Evolutionary conservation across 2,329 filamentous ascomycete genomes (phyloP).

Genomic region (Hirsutella thompsonii): DNA sequence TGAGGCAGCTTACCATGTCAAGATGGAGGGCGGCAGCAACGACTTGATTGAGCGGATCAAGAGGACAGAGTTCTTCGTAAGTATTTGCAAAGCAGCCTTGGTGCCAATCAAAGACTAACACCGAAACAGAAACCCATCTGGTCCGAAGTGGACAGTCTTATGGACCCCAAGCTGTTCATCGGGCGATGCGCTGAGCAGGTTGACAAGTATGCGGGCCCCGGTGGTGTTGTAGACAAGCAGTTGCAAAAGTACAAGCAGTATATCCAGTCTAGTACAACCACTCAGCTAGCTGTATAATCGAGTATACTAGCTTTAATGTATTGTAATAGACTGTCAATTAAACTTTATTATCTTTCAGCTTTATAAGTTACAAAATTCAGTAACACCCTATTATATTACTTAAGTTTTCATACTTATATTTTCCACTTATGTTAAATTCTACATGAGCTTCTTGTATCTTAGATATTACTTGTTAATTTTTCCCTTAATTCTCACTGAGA

Average conservation of each 20-base stretch:
- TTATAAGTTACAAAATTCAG: too few relatives aligned
- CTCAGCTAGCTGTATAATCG: conserved; percentile 2
- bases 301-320: too few relatives aligned
- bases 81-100: background rate
- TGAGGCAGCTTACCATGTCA: conserved; percentile 53
- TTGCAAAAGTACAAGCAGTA: conserved; percentile 23
- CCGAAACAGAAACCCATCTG: conserved; percentile 41
- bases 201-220: conserved; percentile 28
- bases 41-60: conserved; percentile 73
- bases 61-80: conserved; percentile 56
- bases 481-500: too few relatives aligned
- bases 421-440: too few relatives aligned
- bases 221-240: conserved; percentile 23
- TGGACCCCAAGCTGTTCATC: conserved; percentile 44
- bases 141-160: conserved; percentile 53
- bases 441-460: too few relatives aligned
- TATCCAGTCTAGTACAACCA: conserved; percentile 12
- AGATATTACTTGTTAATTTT: too few relatives aligned
- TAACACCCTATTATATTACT: too few relatives aligned
- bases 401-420: too few relatives aligned
- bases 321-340: too few relatives aligned
- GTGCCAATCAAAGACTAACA: too few relatives aligned
- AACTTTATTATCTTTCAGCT: too few relatives aligned
- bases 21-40: conserved; percentile 54
- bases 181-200: conserved; percentile 33